Conservation (phyloP, 176 grass and related monocot species). For the Eremochloa ophiuroides region DNA sequence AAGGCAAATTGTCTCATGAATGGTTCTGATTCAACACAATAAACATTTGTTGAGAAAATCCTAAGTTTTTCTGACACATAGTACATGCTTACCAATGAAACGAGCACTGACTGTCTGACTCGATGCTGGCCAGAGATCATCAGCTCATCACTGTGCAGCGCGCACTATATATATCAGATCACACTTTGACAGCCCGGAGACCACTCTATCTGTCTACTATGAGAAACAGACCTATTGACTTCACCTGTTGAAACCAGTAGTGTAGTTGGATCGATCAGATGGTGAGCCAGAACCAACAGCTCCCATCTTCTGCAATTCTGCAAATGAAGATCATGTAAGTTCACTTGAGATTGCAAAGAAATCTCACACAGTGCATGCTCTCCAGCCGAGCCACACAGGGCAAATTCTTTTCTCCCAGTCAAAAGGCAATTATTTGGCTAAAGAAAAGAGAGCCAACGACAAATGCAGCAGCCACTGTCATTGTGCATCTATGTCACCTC, state of each 20-base stretch:
- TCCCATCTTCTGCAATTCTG: background rate
- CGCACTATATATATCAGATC: background rate
- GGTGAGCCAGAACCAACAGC: background rate
- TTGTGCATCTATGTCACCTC: background rate
- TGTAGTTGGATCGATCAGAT: background rate
- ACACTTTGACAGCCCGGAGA: background rate
- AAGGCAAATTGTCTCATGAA: too few species aligned
- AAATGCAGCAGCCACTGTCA: background rate
- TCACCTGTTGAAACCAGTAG: too few species aligned
- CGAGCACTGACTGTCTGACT: background rate
- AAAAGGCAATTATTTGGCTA: conserved; percentile 15
- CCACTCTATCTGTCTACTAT: background rate
- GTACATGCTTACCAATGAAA: background rate
- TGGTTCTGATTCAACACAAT: too few species aligned
- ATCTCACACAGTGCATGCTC: background rate
- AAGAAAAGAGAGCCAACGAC: background rate
- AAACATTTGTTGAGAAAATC: too few species aligned
- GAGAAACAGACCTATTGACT: too few species aligned
- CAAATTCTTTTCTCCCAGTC: background rate
- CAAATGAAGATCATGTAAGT: background rate
- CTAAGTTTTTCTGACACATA: background rate
- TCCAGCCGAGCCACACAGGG: background rate
- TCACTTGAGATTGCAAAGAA: background rate
- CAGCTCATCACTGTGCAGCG: too few species aligned
- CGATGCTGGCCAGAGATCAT: background rate